Base-by-base conservation (phyloP, 345 rosid genomes). In the Dipteronia dyeriana region DNA sequence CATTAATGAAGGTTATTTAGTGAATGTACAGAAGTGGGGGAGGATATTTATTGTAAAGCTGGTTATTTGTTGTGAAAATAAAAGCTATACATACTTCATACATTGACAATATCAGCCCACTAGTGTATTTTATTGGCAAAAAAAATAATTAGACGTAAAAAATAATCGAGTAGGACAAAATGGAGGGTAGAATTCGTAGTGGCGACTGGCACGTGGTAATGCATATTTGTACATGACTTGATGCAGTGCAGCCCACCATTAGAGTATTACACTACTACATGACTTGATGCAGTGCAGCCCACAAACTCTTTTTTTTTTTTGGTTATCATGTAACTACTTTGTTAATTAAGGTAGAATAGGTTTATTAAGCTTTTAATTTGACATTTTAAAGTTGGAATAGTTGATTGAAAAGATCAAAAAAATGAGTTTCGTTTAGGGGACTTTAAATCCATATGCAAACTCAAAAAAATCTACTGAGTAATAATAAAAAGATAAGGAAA, bases 161-260 rank as follows among this genome's bases (percentile, higher is more conserved):
- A 41, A 34, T 34, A 6, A 34, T 34, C 38, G 70, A 47, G 49
- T 5, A 47, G 67, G 74, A 62, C 66, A 75, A 74, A 74, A 47
- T 60, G 71, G 63, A 34, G 7, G 75, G 26, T 60, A 25, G 71
- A 51, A 75, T 76, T 63, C 57, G 12, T 14, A 65, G 76, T 57
- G 78, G 82, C 61, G 74, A 64, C 61, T 26, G 80, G 82, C 88
- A 87, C 85, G 87, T 85, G 90, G 83, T 86, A 62, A 62, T 70
- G 83, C 79, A 77, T 69, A 72, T 81, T 75, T 23, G 74, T 39
- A 63, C 53, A 75, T 19, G 76, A 34, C 69, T 76, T 6, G 63
- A 2, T 16, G 7, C 74, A 82, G 76, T 74, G 81, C 81, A 73
- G 70, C 84, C 80, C 82, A 78, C 74, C 80, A n/a, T n/a, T n/a